Conservation (phyloP, 2,329 filamentous ascomycete species). For the Rutstroemia sp. region DNA sequence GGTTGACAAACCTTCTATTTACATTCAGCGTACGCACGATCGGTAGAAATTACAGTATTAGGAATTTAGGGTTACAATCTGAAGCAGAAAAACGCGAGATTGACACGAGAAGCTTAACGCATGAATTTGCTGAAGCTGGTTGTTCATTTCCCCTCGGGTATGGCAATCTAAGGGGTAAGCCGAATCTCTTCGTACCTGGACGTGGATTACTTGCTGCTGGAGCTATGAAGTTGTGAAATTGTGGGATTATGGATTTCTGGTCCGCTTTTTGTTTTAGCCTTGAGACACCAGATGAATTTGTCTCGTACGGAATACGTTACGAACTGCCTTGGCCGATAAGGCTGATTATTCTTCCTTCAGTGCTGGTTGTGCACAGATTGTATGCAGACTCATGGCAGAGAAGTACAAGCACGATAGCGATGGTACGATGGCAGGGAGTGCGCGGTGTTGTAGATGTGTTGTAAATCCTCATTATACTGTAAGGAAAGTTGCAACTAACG, state of each 20-base stretch:
- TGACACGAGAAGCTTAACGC: background rate
- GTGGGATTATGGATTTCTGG: background rate
- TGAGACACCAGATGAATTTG: no score
- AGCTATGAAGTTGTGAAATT: background rate
- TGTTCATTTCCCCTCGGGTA: background rate
- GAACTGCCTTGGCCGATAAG: no score
- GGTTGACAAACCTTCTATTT: background rate
- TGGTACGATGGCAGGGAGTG: no score
- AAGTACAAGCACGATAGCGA: no score
- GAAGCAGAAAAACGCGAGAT: background rate
- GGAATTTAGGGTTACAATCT: background rate
- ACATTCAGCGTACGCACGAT: background rate
- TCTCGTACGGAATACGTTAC: no score
- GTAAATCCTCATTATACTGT: no score
- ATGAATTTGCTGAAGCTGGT: background rate
- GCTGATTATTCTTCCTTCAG: no score
- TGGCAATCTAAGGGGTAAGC: background rate
- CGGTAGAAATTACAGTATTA: background rate
- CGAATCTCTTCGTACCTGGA: no score
- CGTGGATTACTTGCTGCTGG: background rate
- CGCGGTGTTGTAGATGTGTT: no score
- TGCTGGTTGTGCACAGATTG: no score
- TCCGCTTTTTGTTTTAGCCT: background rate
- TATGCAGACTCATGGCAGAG: no score
- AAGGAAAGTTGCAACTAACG: no score